Evolutionary conservation across 768 basidiomycete genomes (phyloP), one percentile per base, ranked within the genome.

Genomic region (Flagelloscypha sp.): DNA sequence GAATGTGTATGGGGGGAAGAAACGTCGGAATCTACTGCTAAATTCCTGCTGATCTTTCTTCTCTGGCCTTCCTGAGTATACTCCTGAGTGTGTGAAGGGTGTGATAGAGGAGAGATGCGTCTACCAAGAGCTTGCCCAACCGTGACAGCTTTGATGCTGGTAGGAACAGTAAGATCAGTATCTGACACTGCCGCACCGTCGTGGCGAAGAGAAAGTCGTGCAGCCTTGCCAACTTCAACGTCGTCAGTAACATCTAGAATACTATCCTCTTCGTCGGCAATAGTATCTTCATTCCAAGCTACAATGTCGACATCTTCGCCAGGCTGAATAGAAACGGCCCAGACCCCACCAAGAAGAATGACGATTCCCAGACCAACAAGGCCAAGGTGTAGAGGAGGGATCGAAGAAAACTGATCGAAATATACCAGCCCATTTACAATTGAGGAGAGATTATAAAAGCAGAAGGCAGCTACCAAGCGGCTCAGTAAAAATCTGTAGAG

Each of bases 391-490:
- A 74, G 46, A 0, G 70, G 63, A 2, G 76, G 61, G 24, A 97
- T 79, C 16, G 77, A 65, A 12, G 74, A 68, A 49, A 88, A 74
- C 50, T 97, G 89, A 54, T 92, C 67, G 54, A 86, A 95, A 57
- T 92, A 95, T 29, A 93, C 74, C 35, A 94, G 68, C 4, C 85
- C 84, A 45, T 90, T 92, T 38, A 90, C 67, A 53, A 97, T 94
- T 16, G 85, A 87, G 2, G 87, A 88, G 10, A 93, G 55, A 53
- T 94, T 97, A 61, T 94, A 97, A 56, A 90, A 88, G 56, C 89
- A 94, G 60, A 94, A 97, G 5, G 90, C 89, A 52, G 88, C 79
- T 76, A 47, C 17, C 35, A 41, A 49, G 33, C 36, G 40, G n/a
- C 38, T 55, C 25, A 45, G 40, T 16, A 42, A 37, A 7, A 48